A percentile compares a stretch with the other conserved stretches of the same genome.
phyloP scores from a whole-genome alignment of 495 filamentous ascomycete genomes.

The Penicillium arizonense region DNA sequence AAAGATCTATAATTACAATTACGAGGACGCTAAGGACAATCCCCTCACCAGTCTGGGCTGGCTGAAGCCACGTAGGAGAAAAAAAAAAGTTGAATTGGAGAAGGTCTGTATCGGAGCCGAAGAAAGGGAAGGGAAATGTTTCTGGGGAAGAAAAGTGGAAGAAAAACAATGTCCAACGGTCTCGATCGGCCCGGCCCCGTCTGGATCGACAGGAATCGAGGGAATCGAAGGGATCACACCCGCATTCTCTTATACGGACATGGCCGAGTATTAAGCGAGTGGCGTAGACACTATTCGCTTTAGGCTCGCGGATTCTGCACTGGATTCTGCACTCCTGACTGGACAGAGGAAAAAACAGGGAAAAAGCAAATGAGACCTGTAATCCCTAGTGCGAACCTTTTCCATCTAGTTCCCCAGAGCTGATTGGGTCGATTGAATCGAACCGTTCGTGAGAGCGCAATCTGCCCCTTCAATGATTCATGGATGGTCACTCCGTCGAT shows the following conservation, averaged over 20 bases:
- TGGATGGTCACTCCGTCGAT: constrained; percentile 12
- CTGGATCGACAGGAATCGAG: constrained; percentile 10
- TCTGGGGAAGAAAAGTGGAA: constrained; percentile 16
- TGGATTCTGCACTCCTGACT: neutral
- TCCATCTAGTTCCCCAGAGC: neutral
- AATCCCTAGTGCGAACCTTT: neutral
- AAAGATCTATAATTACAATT: constrained; percentile 7
- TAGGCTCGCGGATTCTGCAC: neutral
- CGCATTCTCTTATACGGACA: constrained; percentile 20
- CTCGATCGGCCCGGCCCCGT: constrained; percentile 22
- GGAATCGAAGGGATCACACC: neutral
- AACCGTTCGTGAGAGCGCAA: too few species aligned
- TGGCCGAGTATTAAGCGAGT: constrained; percentile 34
- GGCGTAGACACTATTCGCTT: constrained; percentile 13
- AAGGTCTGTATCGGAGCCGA: constrained; percentile 15
- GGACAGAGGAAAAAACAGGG: neutral
- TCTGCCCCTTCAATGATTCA: neutral
- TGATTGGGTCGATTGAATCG: too few species aligned
- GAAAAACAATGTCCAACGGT: neutral
- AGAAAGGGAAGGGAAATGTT: neutral
- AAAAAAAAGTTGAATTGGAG: neutral
- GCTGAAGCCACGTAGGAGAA: constrained; percentile 5
- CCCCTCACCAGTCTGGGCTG: neutral
- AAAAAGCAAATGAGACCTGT: neutral
- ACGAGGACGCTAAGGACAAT: neutral